Base-by-base conservation (phyloP, 192 early-diverging fungal genomes). In the Coemansia sp. region DNA sequence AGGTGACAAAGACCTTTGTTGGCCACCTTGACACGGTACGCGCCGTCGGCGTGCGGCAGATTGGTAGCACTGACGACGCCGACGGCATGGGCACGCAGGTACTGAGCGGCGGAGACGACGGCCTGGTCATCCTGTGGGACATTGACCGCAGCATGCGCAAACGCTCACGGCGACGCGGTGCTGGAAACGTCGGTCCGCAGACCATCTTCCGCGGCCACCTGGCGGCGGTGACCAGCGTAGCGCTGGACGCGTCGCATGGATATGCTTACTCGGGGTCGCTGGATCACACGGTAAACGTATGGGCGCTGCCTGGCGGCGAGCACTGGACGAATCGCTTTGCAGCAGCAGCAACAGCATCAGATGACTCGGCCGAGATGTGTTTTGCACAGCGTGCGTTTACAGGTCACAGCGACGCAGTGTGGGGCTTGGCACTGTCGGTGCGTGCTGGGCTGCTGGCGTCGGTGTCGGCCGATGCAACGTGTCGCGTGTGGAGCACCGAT, bases 11-110 rank as follows among this genome's bases (percentile, higher is more conserved):
- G 45, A 59, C 59, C 45, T 54, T 78, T 22, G 22, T 51, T 0
- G 71, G 77, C 3, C 77, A 80, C 23, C 45, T 80, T 67, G 77
- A 80, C 47, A 34, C 57, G 0, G 64, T 80, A 27, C 66, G 77
- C 4, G 34, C 70, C 4, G 38, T 73, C 9, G 10, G 46, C 17
- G 17, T 59, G 27, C 59, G 60, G 12, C 4, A 30, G 4, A 21
- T 11, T 10, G 17, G 4, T 4, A 4, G 22, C 46, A 18, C 10
- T 13, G 52, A 48, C 23, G 30, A 2, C 9, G 27, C 22, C n/a
- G 37, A 12, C 4, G 50, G 42, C 7, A 21, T 41, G 6, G 53
- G 27, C 4, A 43, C 53, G 39, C 73, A 66, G 50, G n/a, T 62
- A 46, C 23, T 71, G 23, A 74, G 66, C 25, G 77, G 67, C 0